Percentiles rank a stretch among this genome's conserved stretches.
Conservation (phyloP, 1,139 yeast species). For the Meyerozyma carpophila region DNA sequence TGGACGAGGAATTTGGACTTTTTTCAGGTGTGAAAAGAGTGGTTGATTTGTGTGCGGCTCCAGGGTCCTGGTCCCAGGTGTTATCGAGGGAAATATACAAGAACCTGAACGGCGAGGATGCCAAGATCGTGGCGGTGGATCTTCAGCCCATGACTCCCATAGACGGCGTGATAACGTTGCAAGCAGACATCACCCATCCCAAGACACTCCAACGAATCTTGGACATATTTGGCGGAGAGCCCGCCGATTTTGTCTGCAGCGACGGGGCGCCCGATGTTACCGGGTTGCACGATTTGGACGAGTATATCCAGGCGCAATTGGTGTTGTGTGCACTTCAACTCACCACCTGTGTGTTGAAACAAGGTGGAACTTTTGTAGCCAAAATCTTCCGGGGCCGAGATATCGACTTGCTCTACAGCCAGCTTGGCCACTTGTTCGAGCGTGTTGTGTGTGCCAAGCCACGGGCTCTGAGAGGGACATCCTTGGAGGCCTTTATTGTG, state of each 20-base stretch:
- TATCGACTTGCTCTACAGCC: slow-evolving; percentile 85
- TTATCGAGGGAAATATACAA: slow-evolving; percentile 63
- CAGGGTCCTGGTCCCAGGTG: slow-evolving; percentile 98
- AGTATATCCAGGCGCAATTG: slow-evolving; percentile 91
- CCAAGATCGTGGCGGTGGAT: slow-evolving; percentile 89
- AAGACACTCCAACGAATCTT: slow-evolving; percentile 70
- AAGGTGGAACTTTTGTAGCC: slow-evolving; percentile 93
- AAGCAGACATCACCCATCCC: slow-evolving; percentile 97
- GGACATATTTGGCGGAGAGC: slow-evolving; percentile 80
- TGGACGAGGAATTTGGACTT: slow-evolving; percentile 82
- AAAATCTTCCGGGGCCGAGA: slow-evolving; percentile 95
- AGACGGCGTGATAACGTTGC: slow-evolving; percentile 78
- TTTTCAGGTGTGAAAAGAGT: slow-evolving; percentile 74
- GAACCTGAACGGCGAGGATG: slow-evolving; percentile 31
- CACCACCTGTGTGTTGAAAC: slow-evolving; percentile 79
- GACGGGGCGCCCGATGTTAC: slow-evolving; percentile 99
- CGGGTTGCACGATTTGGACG: slow-evolving; percentile 93
- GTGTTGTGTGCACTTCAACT: slow-evolving; percentile 85
- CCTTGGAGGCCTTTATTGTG: slow-evolving; percentile 89
- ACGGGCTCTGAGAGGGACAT: slow-evolving; percentile 87
- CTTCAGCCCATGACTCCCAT: slow-evolving; percentile 97
- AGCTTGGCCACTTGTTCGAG: slow-evolving; percentile 77
- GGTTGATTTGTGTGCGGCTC: slow-evolving; percentile 97
- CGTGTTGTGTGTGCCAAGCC: slow-evolving; percentile 94
- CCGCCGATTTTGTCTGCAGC: slow-evolving; percentile 92